Percentiles rank a stretch among this genome's conserved stretches.
Evolutionary conservation across 2,329 filamentous ascomycete genomes (phyloP).

Genomic region (Aureobasidium lini): DNA sequence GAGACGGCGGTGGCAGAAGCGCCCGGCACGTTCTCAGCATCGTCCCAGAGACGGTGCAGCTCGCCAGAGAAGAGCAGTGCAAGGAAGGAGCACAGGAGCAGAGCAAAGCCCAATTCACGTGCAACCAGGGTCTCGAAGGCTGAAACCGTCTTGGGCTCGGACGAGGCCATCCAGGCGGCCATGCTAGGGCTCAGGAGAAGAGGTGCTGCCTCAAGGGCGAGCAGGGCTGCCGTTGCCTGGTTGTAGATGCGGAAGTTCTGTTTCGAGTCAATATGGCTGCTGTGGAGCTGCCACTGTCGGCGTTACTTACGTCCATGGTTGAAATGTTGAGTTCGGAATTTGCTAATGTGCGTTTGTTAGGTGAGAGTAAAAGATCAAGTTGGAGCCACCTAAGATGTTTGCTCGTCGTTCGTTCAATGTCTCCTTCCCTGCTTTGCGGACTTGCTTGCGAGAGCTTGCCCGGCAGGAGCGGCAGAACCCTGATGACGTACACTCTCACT

Average conservation of each 20-base stretch:
- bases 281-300: neutral
- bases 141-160: slow-evolving; percentile 47
- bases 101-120: slow-evolving; percentile 50
- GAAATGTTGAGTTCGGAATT: neutral
- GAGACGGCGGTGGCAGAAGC: neutral
- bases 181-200: slow-evolving; percentile 52
- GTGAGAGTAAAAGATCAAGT: neutral
- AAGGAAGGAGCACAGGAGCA: slow-evolving; percentile 55
- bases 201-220: slow-evolving; percentile 36
- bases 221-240: slow-evolving; percentile 34
- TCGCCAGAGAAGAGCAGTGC: slow-evolving; percentile 58
- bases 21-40: neutral
- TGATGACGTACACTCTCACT: neutral
- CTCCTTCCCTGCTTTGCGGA: slow-evolving; percentile 1
- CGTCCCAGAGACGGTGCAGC: slow-evolving; percentile 8
- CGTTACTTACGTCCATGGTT: neutral
- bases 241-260: slow-evolving; percentile 38
- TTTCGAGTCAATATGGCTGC: neutral
- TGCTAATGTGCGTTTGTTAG: neutral
- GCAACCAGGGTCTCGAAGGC: slow-evolving; percentile 3
- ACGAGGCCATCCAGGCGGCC: slow-evolving; percentile 52
- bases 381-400: neutral
- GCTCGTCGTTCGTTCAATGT: neutral
- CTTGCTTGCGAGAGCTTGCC: neutral
- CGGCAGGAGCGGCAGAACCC: neutral